Evolutionary conservation across 1,139 yeast species (phyloP), one percentile per base, ranked within the genome.

Genomic region (Yamadazyma spencermartinsiae): DNA sequence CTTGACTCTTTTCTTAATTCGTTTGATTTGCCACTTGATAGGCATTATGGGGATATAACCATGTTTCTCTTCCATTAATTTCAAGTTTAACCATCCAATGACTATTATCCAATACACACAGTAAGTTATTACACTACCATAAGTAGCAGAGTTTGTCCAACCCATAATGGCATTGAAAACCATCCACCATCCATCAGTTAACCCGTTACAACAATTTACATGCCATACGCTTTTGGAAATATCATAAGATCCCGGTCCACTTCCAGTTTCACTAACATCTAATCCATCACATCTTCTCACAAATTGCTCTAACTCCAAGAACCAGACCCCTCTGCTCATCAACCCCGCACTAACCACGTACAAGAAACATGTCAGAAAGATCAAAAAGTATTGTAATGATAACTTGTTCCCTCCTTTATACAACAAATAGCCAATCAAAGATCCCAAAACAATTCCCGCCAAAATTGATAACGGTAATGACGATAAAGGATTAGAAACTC

Each of bases 81-180:
- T 65, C 8, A 66, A 40, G 35, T 76, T 64, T 38, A 88, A 67
- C 58, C 80, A 63, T 0, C 59, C 41, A 32, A 83, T 79, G 11
- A 88, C 77, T 25, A 73, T 60, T 4, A 78, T 33, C 98, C 98
- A 90, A 63, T 86, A 90, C 4, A 69, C 46, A 48, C 80, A 74
- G 62, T 90, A 90, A 37, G 89, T 77, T 15, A 75, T 60, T n/a
- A 90, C 89, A 29, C 96, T 86, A 14, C 96, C 96, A 56, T 86
- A 87, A 2, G 97, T 89, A 13, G 97, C 98, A 26, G 94, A 80
- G 62, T 90, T 90, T 26, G 92, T 86, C 98, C 98, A 90, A 1
- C 98, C 98, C 40, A 92, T 74, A 11, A 90, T 68, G 4, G 98
- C 97, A 51, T 92, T 89, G 59, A 89, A 76, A 26, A 90, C 74